Percentiles rank a stretch among this genome's conserved stretches.
Evolutionary conservation across 257 asterid species (phyloP).

Genomic region (Solanum lignicaule): DNA sequence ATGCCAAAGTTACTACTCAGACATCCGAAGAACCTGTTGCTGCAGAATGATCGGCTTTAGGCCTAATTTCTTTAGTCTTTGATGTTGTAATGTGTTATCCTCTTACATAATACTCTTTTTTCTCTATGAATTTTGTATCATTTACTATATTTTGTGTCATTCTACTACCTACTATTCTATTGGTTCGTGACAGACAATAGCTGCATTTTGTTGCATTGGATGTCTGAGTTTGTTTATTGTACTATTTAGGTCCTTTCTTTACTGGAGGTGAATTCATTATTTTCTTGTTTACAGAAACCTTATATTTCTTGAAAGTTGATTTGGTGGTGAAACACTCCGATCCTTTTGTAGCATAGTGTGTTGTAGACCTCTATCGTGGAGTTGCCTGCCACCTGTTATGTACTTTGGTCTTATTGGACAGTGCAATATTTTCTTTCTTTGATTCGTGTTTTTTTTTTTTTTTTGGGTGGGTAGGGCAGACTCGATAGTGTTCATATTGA

Average conservation of each 20-base stretch:
- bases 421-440: neutral
- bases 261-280: neutral
- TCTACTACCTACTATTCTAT: neutral
- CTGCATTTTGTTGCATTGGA: neutral
- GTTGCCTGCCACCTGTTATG: neutral
- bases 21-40: slow-evolving; percentile 32
- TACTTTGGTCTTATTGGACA: neutral
- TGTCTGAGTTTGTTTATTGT: neutral
- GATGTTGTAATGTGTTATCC: neutral
- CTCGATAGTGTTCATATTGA: neutral
- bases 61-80: neutral
- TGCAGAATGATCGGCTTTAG: neutral
- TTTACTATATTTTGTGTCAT: neutral
- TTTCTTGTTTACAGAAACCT: neutral
- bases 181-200: neutral
- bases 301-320: neutral
- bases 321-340: neutral
- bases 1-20: slow-evolving; percentile 16
- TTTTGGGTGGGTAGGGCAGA: neutral
- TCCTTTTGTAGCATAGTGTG: neutral
- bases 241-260: neutral
- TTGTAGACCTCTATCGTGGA: neutral
- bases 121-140: neutral
- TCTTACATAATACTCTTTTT: neutral
- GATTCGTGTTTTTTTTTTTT: neutral